phyloP scores from a whole-genome alignment of 768 basidiomycete species.

The Melanogaster broomeanus region DNA sequence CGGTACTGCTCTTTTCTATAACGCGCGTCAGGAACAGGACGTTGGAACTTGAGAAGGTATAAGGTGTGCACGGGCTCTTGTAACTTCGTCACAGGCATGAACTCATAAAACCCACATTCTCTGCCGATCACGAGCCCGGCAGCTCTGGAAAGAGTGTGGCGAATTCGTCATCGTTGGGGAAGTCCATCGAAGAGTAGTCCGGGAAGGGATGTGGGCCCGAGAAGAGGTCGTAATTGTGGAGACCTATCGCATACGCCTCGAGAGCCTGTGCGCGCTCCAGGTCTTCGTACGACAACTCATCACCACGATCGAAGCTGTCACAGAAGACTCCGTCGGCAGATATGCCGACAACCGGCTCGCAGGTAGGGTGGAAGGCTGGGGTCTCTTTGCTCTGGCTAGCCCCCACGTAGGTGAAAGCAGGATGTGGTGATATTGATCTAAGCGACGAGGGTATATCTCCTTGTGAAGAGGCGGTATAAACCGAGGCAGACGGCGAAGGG shows the following conservation, averaged over 20 bases:
- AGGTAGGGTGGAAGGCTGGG: neutral
- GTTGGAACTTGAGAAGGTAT: too few species aligned
- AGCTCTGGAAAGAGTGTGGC: conserved; percentile 2
- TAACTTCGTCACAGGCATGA: neutral
- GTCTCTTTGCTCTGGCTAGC: neutral
- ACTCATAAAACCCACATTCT: neutral
- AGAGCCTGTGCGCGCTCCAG: conserved; percentile 28
- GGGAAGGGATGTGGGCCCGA: neutral
- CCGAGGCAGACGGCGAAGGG: conserved; percentile 5
- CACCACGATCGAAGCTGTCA: conserved; percentile 2
- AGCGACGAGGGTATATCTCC: neutral
- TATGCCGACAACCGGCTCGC: neutral
- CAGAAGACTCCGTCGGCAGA: conserved; percentile 3
- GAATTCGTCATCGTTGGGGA: neutral
- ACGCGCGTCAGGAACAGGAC: too few species aligned
- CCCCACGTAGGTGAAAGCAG: neutral
- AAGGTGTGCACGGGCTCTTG: too few species aligned
- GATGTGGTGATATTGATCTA: conserved; percentile 1
- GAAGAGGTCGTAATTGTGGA: conserved; percentile 28
- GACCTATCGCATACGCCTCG: conserved; percentile 30
- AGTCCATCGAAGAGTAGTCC: neutral
- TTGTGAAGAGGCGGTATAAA: neutral
- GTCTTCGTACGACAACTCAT: conserved; percentile 14
- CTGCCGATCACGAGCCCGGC: neutral
- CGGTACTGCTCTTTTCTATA: too few species aligned